Base-by-base conservation (phyloP, 345 rosid species). In the Syzygium aqueum region DNA sequence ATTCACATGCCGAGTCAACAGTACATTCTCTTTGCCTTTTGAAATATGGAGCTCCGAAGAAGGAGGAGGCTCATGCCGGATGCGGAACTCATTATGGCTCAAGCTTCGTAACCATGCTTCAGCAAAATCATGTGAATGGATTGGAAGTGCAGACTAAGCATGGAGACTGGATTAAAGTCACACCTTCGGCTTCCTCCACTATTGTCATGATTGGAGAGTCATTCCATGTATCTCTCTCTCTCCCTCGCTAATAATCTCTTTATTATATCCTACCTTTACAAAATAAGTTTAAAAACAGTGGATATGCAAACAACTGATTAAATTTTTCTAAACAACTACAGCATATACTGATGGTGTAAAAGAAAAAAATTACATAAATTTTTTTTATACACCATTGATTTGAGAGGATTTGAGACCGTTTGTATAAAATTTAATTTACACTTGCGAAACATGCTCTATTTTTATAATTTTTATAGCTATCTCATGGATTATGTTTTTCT, bases 101-200 rank as follows among this genome's bases (percentile, higher is more conserved):
- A 56, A 88, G 3, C 67, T 88, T 88, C 56, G 21, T 88, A 49
- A 85, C 85, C 84, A 27, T 77, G 11, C 87, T 88, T 23, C 87
- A 85, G 49, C 89, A 88, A 33, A 87, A 88, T 17, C 84, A 77
- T 27, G 89, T 88, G 27, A 67, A 85, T 54, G 89, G 89, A 8
- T 30, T 88, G 77, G 84, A 51, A 50, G 53, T 88, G 59, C 54
- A 88, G 65, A 73, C 73, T 17, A 85, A 63, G 57, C 83, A 61
- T 53, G 89, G 89, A 12, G 59, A 19, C 27, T 88, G 89, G 84
- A 84, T 84, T 13, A 40, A 54, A 61, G 88, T 84, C 22, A 3
- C 21, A 6, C 86, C 82, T 33, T 87, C 89, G 6, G 57, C 52
- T 50, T 87, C 86, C 84, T 46, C 86, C 11, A 61, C 77, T 51